Percentiles rank a stretch among this genome's conserved stretches.
Conservation (phyloP, 768 basidiomycete genomes). For the Boletus tomentosulus region DNA sequence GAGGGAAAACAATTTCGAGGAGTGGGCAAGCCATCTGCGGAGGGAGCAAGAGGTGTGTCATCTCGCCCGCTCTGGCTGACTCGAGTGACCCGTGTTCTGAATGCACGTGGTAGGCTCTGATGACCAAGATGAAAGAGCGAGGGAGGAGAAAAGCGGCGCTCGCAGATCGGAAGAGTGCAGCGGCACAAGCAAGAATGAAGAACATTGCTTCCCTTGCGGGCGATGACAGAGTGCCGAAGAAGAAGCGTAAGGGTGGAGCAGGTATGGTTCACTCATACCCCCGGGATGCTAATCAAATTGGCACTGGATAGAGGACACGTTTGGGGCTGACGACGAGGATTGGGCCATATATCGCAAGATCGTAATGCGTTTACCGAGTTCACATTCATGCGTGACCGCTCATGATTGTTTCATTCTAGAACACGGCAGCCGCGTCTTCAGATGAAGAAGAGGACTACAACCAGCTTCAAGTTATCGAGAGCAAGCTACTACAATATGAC, state of each 20-base stretch:
- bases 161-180: slow-evolving; percentile 89
- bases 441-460: slow-evolving; percentile 86
- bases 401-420: slow-evolving; percentile 38
- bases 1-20: slow-evolving; percentile 61
- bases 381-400: neutral
- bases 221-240: slow-evolving; percentile 79
- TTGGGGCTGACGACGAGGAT: slow-evolving; percentile 92
- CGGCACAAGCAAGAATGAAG: slow-evolving; percentile 94
- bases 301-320: slow-evolving; percentile 71
- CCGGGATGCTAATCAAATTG: slow-evolving; percentile 1
- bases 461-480: slow-evolving; percentile 70
- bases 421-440: slow-evolving; percentile 65
- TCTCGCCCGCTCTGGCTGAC: neutral
- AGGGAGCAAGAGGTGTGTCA: slow-evolving; percentile 72
- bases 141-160: slow-evolving; percentile 75
- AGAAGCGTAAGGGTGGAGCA: slow-evolving; percentile 77
- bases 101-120: slow-evolving; percentile 50
- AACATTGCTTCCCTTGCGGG: slow-evolving; percentile 88
- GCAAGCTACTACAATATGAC: slow-evolving; percentile 77
- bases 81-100: neutral
- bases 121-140: slow-evolving; percentile 83
- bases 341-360: slow-evolving; percentile 99
- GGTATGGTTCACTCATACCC: slow-evolving; percentile 43
- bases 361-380: slow-evolving; percentile 40
- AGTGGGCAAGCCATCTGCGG: slow-evolving; percentile 72